Evolutionary conservation across 441 rosid genomes (phyloP), one percentile per base, ranked within the genome.

Genomic region (Dalechampia spathulata): DNA sequence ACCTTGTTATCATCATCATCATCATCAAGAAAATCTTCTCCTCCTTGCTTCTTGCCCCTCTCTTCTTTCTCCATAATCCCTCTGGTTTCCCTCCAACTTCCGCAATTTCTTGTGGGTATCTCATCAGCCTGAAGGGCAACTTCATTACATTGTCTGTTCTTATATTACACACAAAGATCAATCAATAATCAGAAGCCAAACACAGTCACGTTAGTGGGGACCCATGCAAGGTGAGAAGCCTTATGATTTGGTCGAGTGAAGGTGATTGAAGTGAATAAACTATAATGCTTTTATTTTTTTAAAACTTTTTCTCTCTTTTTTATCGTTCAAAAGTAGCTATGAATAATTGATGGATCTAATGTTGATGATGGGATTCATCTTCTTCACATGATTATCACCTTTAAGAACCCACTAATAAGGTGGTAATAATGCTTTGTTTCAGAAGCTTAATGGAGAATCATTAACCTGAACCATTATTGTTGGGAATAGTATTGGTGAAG

Each of bases 221-320:
- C 64, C 9, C 25, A 5, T 30, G n/a, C 42, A n/a, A 43, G 26
- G 28, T n/a, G 45, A 23, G 39, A 25, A 38, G 57, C 50, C 48
- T 32, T 58, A 19, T 26, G 34, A 57, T 39, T 28, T 58, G 64
- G 72, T 56, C 69, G 52, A 9, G 26, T 41, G 42, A 63, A 49
- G 26, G 55, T 55, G 63, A 62, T 17, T 17, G 56, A 61, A 51
- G 44, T 41, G 64, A 63, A 67, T 42, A 57, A 50, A 16, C 13
- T 3, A n/a, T 10, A 10, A n/a, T 56, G 47, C 46, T 34, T 32
- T 40, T 30, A n/a, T n/a, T n/a, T 30, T 8, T 30, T 3, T 8
- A 30, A 30, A 30, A 30, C 8, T 3, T 3, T 30, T 30, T 8
- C n/a, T n/a, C n/a, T n/a, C n/a, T 38, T 47, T 7, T 10, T 1